Conservation (phyloP, 2,329 filamentous ascomycete genomes). For the Penicillium paneum region DNA sequence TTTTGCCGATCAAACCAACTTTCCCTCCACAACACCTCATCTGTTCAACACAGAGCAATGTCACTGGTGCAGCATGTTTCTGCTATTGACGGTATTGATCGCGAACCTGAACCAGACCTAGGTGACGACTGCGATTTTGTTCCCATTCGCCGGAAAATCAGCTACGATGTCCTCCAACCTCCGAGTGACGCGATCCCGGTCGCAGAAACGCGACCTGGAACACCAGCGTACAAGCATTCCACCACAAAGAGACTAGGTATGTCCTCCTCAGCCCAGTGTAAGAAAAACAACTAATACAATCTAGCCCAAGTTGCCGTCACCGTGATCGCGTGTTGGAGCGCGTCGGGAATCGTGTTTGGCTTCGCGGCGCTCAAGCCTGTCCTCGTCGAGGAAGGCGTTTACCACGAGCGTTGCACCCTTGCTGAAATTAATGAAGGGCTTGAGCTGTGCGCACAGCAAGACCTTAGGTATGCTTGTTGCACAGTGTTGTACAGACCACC, state of each 20-base stretch:
- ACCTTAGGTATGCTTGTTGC: slow-evolving; percentile 43
- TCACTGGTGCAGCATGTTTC: slow-evolving; percentile 53
- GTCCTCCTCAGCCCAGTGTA: neutral
- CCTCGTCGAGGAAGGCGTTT: slow-evolving; percentile 69
- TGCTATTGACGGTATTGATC: slow-evolving; percentile 48
- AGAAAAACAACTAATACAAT: slow-evolving; percentile 4
- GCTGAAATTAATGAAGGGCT: slow-evolving; percentile 50
- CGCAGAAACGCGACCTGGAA: slow-evolving; percentile 41
- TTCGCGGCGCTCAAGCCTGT: slow-evolving; percentile 83
- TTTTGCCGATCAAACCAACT: neutral
- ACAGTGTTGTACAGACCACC: neutral
- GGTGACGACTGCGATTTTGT: slow-evolving; percentile 15
- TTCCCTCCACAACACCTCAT: neutral
- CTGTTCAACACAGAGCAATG: slow-evolving; percentile 35
- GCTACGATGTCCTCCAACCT: slow-evolving; percentile 46
- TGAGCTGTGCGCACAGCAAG: slow-evolving; percentile 57
- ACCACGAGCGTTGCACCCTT: slow-evolving; percentile 60
- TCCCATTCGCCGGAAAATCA: slow-evolving; percentile 27
- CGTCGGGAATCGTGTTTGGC: slow-evolving; percentile 77
- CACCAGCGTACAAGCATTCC: slow-evolving; percentile 51
- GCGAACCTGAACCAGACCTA: slow-evolving; percentile 32
- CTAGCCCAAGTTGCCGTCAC: slow-evolving; percentile 61
- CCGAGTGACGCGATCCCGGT: slow-evolving; percentile 28
- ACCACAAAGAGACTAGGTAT: slow-evolving; percentile 34
- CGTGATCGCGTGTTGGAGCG: slow-evolving; percentile 70